Conservation (phyloP, 768 basidiomycete genomes). For the Russula vinacea region DNA sequence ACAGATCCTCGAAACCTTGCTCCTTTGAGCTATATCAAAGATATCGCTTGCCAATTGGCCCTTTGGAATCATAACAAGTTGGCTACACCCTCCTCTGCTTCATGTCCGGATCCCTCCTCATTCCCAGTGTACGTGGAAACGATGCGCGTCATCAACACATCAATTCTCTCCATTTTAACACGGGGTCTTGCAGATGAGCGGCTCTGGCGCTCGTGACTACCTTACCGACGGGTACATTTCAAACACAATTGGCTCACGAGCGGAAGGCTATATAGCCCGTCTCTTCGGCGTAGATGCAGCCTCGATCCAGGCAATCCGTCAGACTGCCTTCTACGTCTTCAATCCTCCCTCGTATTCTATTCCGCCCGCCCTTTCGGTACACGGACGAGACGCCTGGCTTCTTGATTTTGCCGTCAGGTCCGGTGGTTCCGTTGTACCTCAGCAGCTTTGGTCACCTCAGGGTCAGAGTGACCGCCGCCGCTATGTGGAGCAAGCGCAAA, state of each 20-base stretch:
- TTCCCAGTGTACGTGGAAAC: no score
- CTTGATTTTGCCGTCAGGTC: slow-evolving; percentile 15
- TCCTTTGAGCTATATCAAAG: no score
- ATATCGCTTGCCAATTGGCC: no score
- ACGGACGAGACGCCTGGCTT: slow-evolving; percentile 6
- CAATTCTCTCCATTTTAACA: not conserved
- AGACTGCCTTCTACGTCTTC: slow-evolving; percentile 7
- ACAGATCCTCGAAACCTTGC: no score
- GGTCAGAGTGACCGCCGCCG: slow-evolving; percentile 23
- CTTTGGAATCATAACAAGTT: no score
- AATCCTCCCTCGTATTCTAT: not conserved
- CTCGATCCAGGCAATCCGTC: not conserved
- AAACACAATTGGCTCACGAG: slow-evolving; percentile 16
- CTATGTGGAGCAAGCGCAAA: slow-evolving; percentile 19
- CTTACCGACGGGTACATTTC: slow-evolving; percentile 20
- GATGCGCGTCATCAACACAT: not conserved
- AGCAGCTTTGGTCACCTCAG: slow-evolving; percentile 22
- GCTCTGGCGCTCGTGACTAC: not conserved
- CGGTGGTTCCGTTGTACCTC: slow-evolving; percentile 23
- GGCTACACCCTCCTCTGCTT: no score
- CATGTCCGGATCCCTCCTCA: no score
- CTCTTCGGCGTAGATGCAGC: slow-evolving; percentile 14
- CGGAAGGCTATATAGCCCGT: slow-evolving; percentile 5
- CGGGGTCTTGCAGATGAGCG: slow-evolving; percentile 3
- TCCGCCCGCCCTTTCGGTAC: not conserved